Conservation (phyloP, 257 asterid genomes). For the Przewalskia tangutica region DNA sequence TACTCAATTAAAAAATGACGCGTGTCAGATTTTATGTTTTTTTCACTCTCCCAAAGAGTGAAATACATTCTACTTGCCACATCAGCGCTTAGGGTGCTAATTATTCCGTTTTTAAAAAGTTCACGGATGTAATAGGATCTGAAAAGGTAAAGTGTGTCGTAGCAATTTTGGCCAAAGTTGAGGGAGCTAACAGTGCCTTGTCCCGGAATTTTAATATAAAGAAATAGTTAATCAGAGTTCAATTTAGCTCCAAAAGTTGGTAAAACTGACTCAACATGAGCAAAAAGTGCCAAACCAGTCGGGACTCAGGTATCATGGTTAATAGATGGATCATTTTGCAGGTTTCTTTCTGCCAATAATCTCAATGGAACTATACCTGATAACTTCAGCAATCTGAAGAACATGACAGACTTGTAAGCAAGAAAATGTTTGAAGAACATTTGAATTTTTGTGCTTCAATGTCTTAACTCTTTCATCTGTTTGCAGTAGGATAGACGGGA, state of each 20-base stretch:
- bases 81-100: too few species aligned
- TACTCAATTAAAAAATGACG: too few species aligned
- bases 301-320: not conserved
- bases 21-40: too few species aligned
- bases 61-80: too few species aligned
- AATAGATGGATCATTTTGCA: slow-evolving; percentile 25
- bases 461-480: slow-evolving; percentile 1
- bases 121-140: too few species aligned
- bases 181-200: too few species aligned
- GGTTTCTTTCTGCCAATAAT: slow-evolving; percentile 69
- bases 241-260: not conserved
- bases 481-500: slow-evolving; percentile 91
- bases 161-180: too few species aligned
- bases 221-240: not conserved
- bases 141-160: too few species aligned
- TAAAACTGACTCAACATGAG: not conserved
- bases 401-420: slow-evolving; percentile 83
- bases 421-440: not conserved
- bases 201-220: not conserved
- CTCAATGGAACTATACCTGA: slow-evolving; percentile 67
- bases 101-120: too few species aligned
- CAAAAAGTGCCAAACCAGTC: not conserved
- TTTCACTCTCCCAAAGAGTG: too few species aligned
- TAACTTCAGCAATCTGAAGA: slow-evolving; percentile 41
- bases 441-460: not conserved